Conservation (phyloP, 1,139 yeast species). For the Trichomonascaceae sp. region DNA sequence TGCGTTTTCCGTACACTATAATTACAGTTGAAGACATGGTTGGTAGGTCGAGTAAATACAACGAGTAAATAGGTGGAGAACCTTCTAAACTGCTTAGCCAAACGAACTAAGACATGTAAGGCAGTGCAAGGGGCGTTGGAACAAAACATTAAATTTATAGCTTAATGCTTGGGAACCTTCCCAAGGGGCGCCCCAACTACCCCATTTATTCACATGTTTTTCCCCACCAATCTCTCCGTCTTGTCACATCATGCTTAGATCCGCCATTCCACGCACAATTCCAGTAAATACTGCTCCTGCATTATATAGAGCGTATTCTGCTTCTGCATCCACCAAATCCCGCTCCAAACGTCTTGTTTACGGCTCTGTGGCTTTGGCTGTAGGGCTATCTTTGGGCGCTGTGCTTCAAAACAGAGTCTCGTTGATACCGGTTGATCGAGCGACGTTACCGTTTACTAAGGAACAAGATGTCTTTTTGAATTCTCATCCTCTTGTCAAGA, state of each 20-base stretch:
- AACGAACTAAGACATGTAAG: background rate
- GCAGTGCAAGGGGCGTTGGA: background rate
- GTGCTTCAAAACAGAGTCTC: slow-evolving; percentile 3
- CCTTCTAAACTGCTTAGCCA: too few relatives aligned
- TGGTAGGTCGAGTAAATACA: background rate
- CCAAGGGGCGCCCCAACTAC: background rate
- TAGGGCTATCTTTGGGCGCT: slow-evolving; percentile 6
- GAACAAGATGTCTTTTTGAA: slow-evolving; percentile 15
- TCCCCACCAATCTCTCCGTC: background rate
- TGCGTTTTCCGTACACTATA: slow-evolving; percentile 20
- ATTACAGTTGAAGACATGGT: slow-evolving; percentile 13
- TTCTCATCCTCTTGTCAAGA: slow-evolving; percentile 19
- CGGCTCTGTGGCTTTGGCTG: slow-evolving; percentile 4
- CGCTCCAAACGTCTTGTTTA: background rate
- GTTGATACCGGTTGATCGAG: background rate
- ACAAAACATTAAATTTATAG: background rate
- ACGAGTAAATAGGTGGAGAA: background rate
- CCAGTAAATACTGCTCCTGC: background rate
- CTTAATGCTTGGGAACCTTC: too few relatives aligned
- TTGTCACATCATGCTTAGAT: background rate
- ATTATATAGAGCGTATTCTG: background rate
- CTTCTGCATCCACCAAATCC: background rate
- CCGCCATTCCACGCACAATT: background rate
- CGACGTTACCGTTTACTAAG: slow-evolving; percentile 1
- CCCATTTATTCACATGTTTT: background rate